phyloP scores from a whole-genome alignment of 2,329 filamentous ascomycete species.

The Ascochyta clinopodiicola region DNA sequence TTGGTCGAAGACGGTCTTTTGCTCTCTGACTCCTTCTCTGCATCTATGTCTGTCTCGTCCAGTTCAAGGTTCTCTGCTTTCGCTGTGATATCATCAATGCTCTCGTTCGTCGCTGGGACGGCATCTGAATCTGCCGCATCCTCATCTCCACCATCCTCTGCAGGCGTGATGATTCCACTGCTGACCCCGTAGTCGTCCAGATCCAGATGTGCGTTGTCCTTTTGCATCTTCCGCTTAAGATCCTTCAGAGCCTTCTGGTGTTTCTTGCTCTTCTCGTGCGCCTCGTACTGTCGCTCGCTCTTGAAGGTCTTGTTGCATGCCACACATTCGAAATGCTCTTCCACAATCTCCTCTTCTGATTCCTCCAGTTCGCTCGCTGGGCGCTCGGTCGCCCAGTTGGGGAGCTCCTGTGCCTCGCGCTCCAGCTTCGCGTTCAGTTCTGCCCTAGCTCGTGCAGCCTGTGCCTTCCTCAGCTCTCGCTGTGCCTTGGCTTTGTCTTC shows the following conservation, averaged over 20 bases:
- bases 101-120: slow-evolving; percentile 4
- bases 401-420: slow-evolving; percentile 67
- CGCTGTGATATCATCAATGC: slow-evolving; percentile 24
- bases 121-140: slow-evolving; percentile 25
- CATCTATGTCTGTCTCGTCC: slow-evolving; percentile 15
- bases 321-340: slow-evolving; percentile 66
- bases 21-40: slow-evolving; percentile 37
- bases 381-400: slow-evolving; percentile 75
- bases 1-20: background rate
- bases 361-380: slow-evolving; percentile 62
- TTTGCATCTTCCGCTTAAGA: slow-evolving; percentile 80
- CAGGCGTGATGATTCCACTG: slow-evolving; percentile 43
- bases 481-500: slow-evolving; percentile 80
- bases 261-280: slow-evolving; percentile 96
- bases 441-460: slow-evolving; percentile 82
- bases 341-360: slow-evolving; percentile 58
- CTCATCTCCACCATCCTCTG: slow-evolving; percentile 38
- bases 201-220: slow-evolving; percentile 71
- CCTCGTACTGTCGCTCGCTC: slow-evolving; percentile 88
- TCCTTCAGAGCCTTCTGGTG: slow-evolving; percentile 86
- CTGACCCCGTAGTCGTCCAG: slow-evolving; percentile 48
- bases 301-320: slow-evolving; percentile 75
- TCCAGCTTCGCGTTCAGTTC: slow-evolving; percentile 78
- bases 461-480: slow-evolving; percentile 79
- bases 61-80: slow-evolving; percentile 24